Evolutionary conservation across 345 rosid genomes (phyloP), one percentile per base, ranked within the genome.

Genomic region (Cochlearia excelsa): DNA sequence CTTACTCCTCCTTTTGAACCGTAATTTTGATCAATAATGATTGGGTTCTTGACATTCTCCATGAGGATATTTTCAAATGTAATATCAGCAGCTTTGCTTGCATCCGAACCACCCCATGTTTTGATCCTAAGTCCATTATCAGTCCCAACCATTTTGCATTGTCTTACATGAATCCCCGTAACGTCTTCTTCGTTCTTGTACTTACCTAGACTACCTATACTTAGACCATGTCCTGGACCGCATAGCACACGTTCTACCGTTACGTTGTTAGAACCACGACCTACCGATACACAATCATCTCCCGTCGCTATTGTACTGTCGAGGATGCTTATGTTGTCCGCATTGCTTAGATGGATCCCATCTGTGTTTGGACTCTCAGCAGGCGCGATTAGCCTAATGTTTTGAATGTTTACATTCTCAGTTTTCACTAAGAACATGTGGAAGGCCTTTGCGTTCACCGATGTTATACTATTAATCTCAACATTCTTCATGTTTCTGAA

Each of bases 381-480:
- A 0, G 89, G 92, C 2, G 92, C 95, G 2, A 69, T 51, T 8
- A 84, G 49, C 28, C 56, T 79, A 30, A 84, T 57, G 58, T 67
- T 57, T 30, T 40, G 33, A 37, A 65, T 23, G 0, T 57, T 72
- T 34, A 81, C 39, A 43, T 67, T 57, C 2, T 16, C 9, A 26
- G 73, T 58, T 27, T 59, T 42, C 5, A 73, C 62, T 1, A 84
- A 7, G 61, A 73, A 73, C 51, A 78, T 61, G 62, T 87, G 95
- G 71, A 81, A 84, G 30, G 72, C 82, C 65, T 72, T 81, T 81
- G 81, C 66, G 51, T 87, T 74, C 31, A 75, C 33, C 27, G 75
- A 81, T 23, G 54, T 74, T 43, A 86, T 64, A 7, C 67, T 77
- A 9, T 27, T 51, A 1, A 87, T 16, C 4, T 35, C 63, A 2